Conservation (phyloP, 2,329 filamentous ascomycete genomes). For the Ophiosphaerella narmari region DNA sequence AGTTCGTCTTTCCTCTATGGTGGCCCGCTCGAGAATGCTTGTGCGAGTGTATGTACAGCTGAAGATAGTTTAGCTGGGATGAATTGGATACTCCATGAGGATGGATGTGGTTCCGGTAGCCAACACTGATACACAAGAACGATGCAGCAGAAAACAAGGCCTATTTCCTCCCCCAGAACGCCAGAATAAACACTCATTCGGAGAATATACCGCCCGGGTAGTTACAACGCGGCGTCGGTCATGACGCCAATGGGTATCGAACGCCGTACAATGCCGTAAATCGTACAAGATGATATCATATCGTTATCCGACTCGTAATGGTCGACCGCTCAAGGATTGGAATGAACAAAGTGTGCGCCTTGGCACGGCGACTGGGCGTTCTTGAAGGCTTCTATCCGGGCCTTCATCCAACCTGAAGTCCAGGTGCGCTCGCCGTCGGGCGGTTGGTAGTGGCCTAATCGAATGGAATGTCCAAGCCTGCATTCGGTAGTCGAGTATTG, state of each 20-base stretch:
- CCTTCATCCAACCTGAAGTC: slow-evolving; percentile 40
- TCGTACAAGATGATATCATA: slow-evolving; percentile 22
- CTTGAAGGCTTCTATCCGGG: slow-evolving; percentile 36
- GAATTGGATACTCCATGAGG: too few relatives aligned
- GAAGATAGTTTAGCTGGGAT: background rate
- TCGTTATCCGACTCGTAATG: slow-evolving; percentile 15
- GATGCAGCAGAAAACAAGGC: too few relatives aligned
- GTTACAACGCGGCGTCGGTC: slow-evolving; percentile 12
- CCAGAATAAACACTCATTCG: slow-evolving; percentile 4
- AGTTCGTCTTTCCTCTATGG: too few relatives aligned
- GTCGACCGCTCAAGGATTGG: slow-evolving; percentile 33
- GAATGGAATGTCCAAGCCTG: slow-evolving; percentile 31
- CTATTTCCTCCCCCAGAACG: background rate
- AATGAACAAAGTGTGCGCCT: slow-evolving; percentile 40
- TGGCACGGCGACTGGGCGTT: slow-evolving; percentile 33
- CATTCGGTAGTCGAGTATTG: slow-evolving; percentile 37
- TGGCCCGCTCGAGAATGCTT: too few relatives aligned
- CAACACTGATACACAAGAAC: too few relatives aligned
- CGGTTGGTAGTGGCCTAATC: slow-evolving; percentile 32
- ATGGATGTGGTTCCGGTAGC: too few relatives aligned
- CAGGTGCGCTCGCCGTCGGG: slow-evolving; percentile 26
- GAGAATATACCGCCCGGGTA: slow-evolving; percentile 7
- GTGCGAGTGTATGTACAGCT: background rate
- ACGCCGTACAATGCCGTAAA: slow-evolving; percentile 37
- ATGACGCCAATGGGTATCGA: slow-evolving; percentile 34